These are phyloP conservation scores for Coemansia furcata DNA, from an alignment of 192 early-diverging fungal species.

Conservation along the genomic window DNA sequence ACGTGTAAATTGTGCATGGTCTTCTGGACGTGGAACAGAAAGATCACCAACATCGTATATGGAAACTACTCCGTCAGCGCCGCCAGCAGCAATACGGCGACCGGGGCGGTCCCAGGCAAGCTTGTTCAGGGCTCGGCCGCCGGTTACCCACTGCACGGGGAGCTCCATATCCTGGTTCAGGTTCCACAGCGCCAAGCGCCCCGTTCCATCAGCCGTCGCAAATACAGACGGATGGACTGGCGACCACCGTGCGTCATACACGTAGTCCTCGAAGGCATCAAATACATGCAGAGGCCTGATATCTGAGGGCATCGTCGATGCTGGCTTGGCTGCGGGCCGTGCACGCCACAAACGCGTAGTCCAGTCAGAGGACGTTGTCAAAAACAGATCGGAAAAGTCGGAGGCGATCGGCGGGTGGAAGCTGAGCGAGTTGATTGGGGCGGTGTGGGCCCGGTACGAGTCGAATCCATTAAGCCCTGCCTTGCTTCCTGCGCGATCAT, in stretches of 20 bases:
- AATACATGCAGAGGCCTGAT: slow-evolving; percentile 80
- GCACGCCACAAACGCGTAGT: slow-evolving; percentile 94
- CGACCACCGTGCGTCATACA: slow-evolving; percentile 97
- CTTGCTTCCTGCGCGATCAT: slow-evolving; percentile 93
- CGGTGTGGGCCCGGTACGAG: slow-evolving; percentile 84
- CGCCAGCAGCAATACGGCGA: slow-evolving; percentile 72
- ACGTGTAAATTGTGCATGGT: slow-evolving; percentile 40
- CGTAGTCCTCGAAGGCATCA: slow-evolving; percentile 92
- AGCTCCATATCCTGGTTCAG: slow-evolving; percentile 88
- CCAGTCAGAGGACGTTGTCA: slow-evolving; percentile 95
- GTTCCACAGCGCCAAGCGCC: slow-evolving; percentile 91
- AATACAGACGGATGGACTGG: slow-evolving; percentile 95
- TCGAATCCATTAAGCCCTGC: slow-evolving; percentile 90
- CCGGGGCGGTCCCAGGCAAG: slow-evolving; percentile 93
- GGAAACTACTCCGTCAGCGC: slow-evolving; percentile 79
- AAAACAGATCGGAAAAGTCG: slow-evolving; percentile 91
- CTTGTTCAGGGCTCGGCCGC: slow-evolving; percentile 84
- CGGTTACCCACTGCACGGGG: slow-evolving; percentile 26
- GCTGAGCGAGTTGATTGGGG: slow-evolving; percentile 81
- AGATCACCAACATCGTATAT: slow-evolving; percentile 95
- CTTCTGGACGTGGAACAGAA: slow-evolving; percentile 39
- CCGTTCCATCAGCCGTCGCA: slow-evolving; percentile 86
- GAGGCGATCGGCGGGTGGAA: slow-evolving; percentile 78
- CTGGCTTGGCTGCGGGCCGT: slow-evolving; percentile 54
- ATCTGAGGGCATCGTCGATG: slow-evolving; percentile 31